phyloP scores from a whole-genome alignment of 345 rosid genomes.

The Dipteronia sinensis region DNA sequence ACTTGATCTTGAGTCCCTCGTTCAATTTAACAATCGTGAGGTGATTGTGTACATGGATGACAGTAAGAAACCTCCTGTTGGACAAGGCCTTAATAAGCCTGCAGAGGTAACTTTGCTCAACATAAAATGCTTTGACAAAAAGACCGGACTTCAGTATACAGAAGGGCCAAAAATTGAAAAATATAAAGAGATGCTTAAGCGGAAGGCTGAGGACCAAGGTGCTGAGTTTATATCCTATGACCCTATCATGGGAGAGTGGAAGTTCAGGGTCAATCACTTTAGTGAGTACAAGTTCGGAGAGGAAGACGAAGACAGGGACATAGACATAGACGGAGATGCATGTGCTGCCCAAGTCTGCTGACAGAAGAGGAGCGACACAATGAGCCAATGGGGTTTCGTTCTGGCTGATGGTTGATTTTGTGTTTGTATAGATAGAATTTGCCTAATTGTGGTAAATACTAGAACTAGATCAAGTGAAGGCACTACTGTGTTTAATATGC shows the following conservation, averaged over 20 bases:
- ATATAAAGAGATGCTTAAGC: conserved; percentile 83
- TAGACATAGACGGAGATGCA: conserved; percentile 15
- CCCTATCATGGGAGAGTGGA: conserved; percentile 84
- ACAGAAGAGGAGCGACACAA: background rate
- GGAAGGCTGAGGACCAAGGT: conserved; percentile 88
- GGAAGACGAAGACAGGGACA: conserved; percentile 37
- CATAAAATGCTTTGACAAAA: conserved; percentile 84
- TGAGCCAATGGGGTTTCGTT: background rate
- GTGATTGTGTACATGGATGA: conserved; percentile 98
- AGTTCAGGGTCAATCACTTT: conserved; percentile 81
- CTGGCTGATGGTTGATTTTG: background rate
- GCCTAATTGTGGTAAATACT: conserved; percentile 11
- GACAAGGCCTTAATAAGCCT: conserved; percentile 92
- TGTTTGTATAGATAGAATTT: conserved; percentile 24
- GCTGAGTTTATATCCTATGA: conserved; percentile 86
- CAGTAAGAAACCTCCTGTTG: conserved; percentile 83
- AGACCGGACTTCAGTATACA: conserved; percentile 62
- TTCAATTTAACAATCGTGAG: conserved; percentile 86
- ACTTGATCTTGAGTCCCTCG: conserved; percentile 76
- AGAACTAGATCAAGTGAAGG: background rate
- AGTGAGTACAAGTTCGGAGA: conserved; percentile 65
- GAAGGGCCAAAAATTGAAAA: conserved; percentile 72
- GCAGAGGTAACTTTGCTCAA: conserved; percentile 95
- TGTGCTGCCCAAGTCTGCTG: conserved; percentile 24
- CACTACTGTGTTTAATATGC: background rate